Evolutionary conservation across 306 rosid genomes (phyloP), one percentile per base, ranked within the genome.

Genomic region (Trifolium pratense): DNA sequence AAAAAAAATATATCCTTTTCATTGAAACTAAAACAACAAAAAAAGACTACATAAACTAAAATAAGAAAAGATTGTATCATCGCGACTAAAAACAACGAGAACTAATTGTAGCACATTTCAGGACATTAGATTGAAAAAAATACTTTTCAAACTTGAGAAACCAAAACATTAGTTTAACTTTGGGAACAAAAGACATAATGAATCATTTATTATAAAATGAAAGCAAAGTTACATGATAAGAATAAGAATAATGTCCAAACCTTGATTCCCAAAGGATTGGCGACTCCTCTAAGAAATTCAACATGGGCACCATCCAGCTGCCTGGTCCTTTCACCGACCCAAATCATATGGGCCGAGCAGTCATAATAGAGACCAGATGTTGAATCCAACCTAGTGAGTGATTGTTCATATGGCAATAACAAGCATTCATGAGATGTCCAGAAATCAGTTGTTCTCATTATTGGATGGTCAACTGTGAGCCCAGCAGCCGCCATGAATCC

Each of bases 401-500:
- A 88, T 74, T 94, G 99, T 79, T 94, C 99, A 63, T 94, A 94
- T 18, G 99, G 99, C 86, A 94, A 83, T 37, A 89, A 89, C 84
- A 94, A 82, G 82, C 99, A 91, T 51, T 94, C 99, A 49, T 94
- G 99, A 29, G 99, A 94, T 21, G 99, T 94, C 99, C 97, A 94
- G 81, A 94, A 94, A 48, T 94, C 97, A 0, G 99, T 94, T 72
- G 99, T 89, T 57, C 82, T 91, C 97, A 94, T 94, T 63, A 94
- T 89, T 13, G 99, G 97, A 80, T 94, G 99, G 72, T 89, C 99
- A 61, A 87, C 87, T 0, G 99, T 94, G 76, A 94, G 97, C 39
- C 99, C 99, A 16, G 99, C 96, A 5, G 97, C 99, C 68, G 91
- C 87, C 99, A 94, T 94, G 85, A 94, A 94, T 63, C 99, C 99